Conservation (phyloP, 208 protist genomes). For the Crithidia expoeki region DNA sequence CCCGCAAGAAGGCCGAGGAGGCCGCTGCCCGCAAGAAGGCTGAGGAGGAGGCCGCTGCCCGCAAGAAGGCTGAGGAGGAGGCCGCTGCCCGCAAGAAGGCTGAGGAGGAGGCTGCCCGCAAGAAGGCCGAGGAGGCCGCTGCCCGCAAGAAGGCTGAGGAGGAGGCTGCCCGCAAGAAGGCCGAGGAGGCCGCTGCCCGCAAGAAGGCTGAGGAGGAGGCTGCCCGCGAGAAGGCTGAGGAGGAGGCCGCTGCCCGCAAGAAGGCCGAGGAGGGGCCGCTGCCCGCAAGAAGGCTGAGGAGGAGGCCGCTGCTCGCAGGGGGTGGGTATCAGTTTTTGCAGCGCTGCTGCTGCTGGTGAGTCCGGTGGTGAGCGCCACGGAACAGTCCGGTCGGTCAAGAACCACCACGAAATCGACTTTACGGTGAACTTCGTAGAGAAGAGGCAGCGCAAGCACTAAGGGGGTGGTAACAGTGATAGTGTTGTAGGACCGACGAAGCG, state of each 20-base stretch:
- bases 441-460: not conserved
- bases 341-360: too few species aligned
- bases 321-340: too few species aligned
- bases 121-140: slow-evolving; percentile 18
- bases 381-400: slow-evolving; percentile 1
- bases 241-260: slow-evolving; percentile 3
- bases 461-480: not conserved
- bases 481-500: not conserved
- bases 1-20: slow-evolving; percentile 15
- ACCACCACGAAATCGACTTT: slow-evolving; percentile 16
- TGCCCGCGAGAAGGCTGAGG: not conserved
- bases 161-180: slow-evolving; percentile 7
- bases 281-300: slow-evolving; percentile 12
- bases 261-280: slow-evolving; percentile 20
- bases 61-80: too few species aligned
- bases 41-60: slow-evolving; percentile 4
- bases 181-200: slow-evolving; percentile 6
- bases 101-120: not conserved
- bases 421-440: slow-evolving; percentile 6
- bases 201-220: slow-evolving; percentile 7
- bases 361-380: not conserved
- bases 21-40: slow-evolving; percentile 14
- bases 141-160: slow-evolving; percentile 11
- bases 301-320: slow-evolving; percentile 5
- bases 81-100: not conserved